A percentile compares a stretch with the other conserved stretches of the same genome.
Conservation (phyloP, 768 basidiomycete genomes). For the Pleurotus djamor region DNA sequence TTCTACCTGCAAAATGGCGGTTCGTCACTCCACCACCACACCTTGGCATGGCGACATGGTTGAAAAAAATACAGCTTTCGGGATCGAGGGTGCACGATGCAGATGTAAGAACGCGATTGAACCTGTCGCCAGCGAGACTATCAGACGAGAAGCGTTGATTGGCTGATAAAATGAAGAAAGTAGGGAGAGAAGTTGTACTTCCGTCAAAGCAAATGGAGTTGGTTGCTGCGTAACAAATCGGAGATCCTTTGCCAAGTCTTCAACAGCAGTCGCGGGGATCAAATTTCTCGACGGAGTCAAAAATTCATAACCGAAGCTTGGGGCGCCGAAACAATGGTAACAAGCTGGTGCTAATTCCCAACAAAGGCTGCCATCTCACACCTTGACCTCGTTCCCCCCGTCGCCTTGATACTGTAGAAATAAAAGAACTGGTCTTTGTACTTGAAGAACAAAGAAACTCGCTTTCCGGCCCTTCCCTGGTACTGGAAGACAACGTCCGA, state of each 20-base stretch:
- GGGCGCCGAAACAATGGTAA: not conserved
- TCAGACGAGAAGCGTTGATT: slow-evolving; percentile 1
- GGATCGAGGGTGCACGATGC: not conserved
- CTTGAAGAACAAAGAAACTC: no score
- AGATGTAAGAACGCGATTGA: not conserved
- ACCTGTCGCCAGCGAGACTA: slow-evolving; percentile 2
- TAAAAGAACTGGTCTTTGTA: no score
- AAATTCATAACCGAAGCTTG: not conserved
- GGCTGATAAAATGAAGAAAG: slow-evolving; percentile 2
- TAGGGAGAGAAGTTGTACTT: not conserved
- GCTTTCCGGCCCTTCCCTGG: no score
- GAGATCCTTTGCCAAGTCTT: not conserved
- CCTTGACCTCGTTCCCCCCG: not conserved
- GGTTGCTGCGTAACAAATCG: slow-evolving; percentile 3
- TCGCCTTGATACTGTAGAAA: no score
- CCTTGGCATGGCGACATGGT: slow-evolving; percentile 6
- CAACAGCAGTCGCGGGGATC: not conserved
- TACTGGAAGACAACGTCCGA: no score
- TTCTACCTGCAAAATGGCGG: not conserved
- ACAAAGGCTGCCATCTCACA: not conserved
- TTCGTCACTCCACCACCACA: slow-evolving; percentile 4
- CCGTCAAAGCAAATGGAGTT: slow-evolving; percentile 3
- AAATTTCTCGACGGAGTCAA: not conserved
- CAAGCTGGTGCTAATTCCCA: not conserved
- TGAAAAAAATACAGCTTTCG: not conserved